Evolutionary conservation across 306 rosid species (phyloP), one percentile per base, ranked within the genome.

Genomic region (Begonia masoniana): DNA sequence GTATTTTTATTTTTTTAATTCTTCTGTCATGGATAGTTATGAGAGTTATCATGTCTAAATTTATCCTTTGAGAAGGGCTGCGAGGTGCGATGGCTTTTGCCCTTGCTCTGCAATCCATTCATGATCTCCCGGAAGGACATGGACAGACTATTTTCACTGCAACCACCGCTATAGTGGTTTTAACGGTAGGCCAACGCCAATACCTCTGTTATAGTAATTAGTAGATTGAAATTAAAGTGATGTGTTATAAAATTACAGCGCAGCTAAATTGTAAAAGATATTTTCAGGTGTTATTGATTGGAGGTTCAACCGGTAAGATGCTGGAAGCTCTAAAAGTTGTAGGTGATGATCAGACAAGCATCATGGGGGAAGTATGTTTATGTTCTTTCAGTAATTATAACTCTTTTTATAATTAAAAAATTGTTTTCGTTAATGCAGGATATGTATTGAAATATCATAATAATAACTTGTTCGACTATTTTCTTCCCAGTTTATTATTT

Each of bases 61-160:
- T 31, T 31, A 31, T 31, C 39, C 39, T 31, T 6, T 63, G 60
- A 59, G 24, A 59, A 91, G 99, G 99, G 60, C 99, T 91, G 64
- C 84, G 99, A 66, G 99, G 99, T 59, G 99, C 99, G 56, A 91
- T 91, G 99, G 99, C 99, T 16, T 91, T 91, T 81, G 99, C 99
- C 42, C 88, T 91, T 51, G 96, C 99, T 61, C 68, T 91, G 75
- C 99, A 91, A 79, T 86, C 99, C 51, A 68, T 86, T 74, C 99
- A 91, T 50, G 96, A 91, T 73, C 99, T 91, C 78, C 99, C 96
- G 53, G 94, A 91, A 51, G 99, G 99, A 65, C 99, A 91, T 43
- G 99, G 99, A 21, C 99, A 91, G 83, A 91, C 96, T 26, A 83
- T 91, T 63, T 83, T 91, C 76, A 83, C 99, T 13, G 99, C 99